Evolutionary conservation across 2,329 filamentous ascomycete species (phyloP), one percentile per base, ranked within the genome.

Genomic region (Cladosporium sp.): DNA sequence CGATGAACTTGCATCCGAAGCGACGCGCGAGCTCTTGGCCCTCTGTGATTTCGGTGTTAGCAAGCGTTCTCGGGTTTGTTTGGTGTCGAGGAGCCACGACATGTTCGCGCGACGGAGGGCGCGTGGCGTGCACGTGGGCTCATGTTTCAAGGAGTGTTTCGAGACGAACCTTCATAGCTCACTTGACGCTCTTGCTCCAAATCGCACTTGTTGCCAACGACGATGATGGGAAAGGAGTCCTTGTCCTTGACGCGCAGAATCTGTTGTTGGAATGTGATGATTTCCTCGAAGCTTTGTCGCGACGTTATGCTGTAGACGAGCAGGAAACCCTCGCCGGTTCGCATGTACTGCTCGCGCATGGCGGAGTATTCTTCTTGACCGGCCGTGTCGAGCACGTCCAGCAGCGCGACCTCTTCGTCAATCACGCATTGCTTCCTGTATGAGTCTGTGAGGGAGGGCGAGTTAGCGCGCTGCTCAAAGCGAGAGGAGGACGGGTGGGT

Each of bases 351-450:
- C 78, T 99, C 93, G 68, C 93, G 83, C 93, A 99, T 97, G 48
- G 93, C 93, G 51, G 91, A 96, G 78, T 97, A 99, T 76, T 99
- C 93, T 75, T 99, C 93, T 73, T 99, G 93, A 54, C 93, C 93
- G 56, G 93, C 93, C 49, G 93, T 99, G 73, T 99, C 93, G 70
- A 97, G 85, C 57, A 99, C 93, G 72, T 99, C 93, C 72, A 99
- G 86, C 54, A 99, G 82, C 45, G 93, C 93, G 61, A 96, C 90
- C 75, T 99, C 93, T 64, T 97, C 93, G 70, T 99, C 93, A 70
- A 99, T 95, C 63, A 96, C 86, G 72, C 93, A 97, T 80, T 97
- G 93, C 85, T 99, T 99, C 78, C 93, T 90, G 80, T 99, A 99
- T 57, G 93, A 97, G 70, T 99, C 93, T 99, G 70, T 47, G 50